phyloP scores from a whole-genome alignment of 768 basidiomycete genomes.

The Trametes villosa region DNA sequence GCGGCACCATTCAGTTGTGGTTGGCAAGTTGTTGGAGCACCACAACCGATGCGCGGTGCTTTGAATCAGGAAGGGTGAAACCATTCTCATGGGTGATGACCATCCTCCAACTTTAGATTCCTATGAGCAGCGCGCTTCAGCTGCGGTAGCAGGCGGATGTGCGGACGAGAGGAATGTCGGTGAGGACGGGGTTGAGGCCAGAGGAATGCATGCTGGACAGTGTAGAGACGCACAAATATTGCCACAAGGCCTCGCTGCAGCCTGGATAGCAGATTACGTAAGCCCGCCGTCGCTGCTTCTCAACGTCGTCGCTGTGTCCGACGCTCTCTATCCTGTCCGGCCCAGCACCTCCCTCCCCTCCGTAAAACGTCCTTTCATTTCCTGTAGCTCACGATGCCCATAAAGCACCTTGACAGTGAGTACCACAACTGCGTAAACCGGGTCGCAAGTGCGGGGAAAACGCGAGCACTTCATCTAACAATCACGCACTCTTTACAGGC shows the following conservation, averaged over 20 bases:
- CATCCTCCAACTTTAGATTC: background rate
- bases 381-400: conserved; percentile 59
- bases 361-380: conserved; percentile 7
- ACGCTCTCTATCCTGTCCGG: conserved; percentile 4
- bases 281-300: conserved; percentile 14
- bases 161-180: background rate
- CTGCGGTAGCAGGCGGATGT: background rate
- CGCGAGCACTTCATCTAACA: conserved; percentile 9
- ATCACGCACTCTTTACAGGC: conserved; percentile 45
- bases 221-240: background rate
- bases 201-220: too few species aligned
- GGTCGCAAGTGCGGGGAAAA: background rate
- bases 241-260: background rate
- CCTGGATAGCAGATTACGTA: conserved; percentile 15
- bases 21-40: background rate
- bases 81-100: background rate
- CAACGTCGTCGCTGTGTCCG: conserved; percentile 18
- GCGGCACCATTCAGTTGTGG: background rate
- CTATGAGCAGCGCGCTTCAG: background rate
- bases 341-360: background rate
- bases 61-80: background rate
- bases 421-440: conserved; percentile 18
- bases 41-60: background rate
- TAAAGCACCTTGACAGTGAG: conserved; percentile 85
- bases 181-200: background rate